Evolutionary conservation across 1,284 basidiomycete genomes (phyloP).

Genomic region (Ustilago vetiveriae): DNA sequence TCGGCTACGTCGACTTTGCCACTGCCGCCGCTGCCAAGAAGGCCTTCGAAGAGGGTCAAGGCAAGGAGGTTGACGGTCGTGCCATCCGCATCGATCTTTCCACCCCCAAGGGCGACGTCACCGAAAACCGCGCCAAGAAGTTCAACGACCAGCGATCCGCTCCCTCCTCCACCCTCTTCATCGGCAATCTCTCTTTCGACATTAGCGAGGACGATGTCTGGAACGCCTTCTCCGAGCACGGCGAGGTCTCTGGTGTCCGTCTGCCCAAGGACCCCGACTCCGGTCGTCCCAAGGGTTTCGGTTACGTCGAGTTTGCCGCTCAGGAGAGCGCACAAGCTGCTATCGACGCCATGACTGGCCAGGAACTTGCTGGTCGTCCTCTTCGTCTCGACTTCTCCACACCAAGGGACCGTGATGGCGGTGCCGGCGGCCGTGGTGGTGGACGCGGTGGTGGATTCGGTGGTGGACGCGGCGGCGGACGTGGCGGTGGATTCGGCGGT

Average conservation of each 20-base stretch:
- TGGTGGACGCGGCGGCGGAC: constrained; percentile 68
- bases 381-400: constrained; percentile 90
- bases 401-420: constrained; percentile 75
- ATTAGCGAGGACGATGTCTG: constrained; percentile 80
- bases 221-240: constrained; percentile 90
- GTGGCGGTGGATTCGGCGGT: constrained; percentile 54
- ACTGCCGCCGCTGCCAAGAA: constrained; percentile 71
- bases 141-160: constrained; percentile 73
- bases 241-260: constrained; percentile 86
- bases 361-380: constrained; percentile 82
- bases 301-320: constrained; percentile 91
- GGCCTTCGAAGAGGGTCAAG: constrained; percentile 77
- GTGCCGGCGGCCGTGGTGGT: constrained; percentile 70
- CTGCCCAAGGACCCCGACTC: constrained; percentile 93
- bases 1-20: constrained; percentile 92
- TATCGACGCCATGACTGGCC: constrained; percentile 75
- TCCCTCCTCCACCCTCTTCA: constrained; percentile 88
- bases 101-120: constrained; percentile 72
- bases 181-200: constrained; percentile 90
- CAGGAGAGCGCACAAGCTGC: constrained; percentile 85
- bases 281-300: constrained; percentile 92
- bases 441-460: constrained; percentile 69
- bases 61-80: constrained; percentile 88
- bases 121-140: constrained; percentile 78
- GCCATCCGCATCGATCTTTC: constrained; percentile 86